Conservation (phyloP, 1,284 basidiomycete species). For the Sporisorium exsertum region DNA sequence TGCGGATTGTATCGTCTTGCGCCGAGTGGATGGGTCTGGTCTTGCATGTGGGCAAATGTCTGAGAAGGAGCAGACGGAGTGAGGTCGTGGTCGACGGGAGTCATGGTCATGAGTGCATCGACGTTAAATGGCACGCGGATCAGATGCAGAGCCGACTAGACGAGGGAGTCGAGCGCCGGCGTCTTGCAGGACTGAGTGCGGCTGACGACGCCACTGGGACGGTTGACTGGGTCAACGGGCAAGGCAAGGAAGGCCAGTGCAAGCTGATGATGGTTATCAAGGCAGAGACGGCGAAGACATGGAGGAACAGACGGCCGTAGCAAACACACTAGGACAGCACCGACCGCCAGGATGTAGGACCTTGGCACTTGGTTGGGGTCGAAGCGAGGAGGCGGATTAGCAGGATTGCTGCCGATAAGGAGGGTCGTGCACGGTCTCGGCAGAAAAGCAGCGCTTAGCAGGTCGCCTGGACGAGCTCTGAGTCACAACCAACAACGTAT, state of each 20-base stretch:
- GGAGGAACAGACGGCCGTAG: neutral
- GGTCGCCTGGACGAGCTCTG: too few relatives aligned
- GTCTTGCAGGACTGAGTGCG: neutral
- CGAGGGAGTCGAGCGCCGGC: neutral
- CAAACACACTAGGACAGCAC: neutral
- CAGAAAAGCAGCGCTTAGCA: neutral
- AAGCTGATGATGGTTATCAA: constrained; percentile 1
- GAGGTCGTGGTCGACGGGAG: constrained; percentile 32
- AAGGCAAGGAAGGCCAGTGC: neutral
- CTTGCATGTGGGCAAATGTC: constrained; percentile 39
- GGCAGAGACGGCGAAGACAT: constrained; percentile 1
- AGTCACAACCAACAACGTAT: neutral
- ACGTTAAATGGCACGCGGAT: too few relatives aligned
- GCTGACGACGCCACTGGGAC: neutral
- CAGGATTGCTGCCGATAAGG: neutral
- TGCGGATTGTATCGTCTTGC: constrained; percentile 9
- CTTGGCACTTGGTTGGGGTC: neutral
- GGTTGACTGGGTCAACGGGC: neutral
- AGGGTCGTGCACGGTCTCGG: too few relatives aligned
- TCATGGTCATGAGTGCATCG: constrained; percentile 12
- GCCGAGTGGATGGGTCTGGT: constrained; percentile 26
- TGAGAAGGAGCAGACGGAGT: constrained; percentile 39
- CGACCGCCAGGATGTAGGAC: neutral
- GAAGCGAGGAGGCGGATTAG: neutral
- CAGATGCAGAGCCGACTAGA: neutral